Base-by-base conservation (phyloP, 192 early-diverging fungal genomes). In the Gamsiella multidivaricata region DNA sequence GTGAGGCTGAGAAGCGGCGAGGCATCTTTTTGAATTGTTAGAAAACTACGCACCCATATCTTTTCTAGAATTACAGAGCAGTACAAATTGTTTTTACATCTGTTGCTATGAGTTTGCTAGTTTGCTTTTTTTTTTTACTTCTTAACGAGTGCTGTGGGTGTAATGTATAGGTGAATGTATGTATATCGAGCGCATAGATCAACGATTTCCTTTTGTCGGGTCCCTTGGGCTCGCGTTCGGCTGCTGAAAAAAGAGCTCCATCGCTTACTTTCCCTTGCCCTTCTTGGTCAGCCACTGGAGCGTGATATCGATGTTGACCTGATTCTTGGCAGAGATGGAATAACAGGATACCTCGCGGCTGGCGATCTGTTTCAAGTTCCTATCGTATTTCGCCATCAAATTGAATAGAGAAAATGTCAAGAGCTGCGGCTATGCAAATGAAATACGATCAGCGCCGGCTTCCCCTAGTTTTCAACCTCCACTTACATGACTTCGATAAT, bases 271-370 rank as follows among this genome's bases (percentile, higher is more conserved):
- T 29, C 85, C 84, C 55, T 88, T 87, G 46, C 87, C 87, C 63
- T 88, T 88, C 84, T 96, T 95, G 72, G 95, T 97, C 74, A 98
- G 85, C 97, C 97, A 99, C 72, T 97, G 92, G 31, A 99, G 84
- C 18, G 95, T 98, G 32, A 96, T 86, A 83, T 99, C 98, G 67
- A 99, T 99, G 81, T 98, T 98, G 70, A 95, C 91, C 70, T 94
- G 89, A 74, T 98, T 98, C 84, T 98, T 98, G 25, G 97, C 96
- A 23, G 97, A 98, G 65, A 98, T 96, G 20, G 96, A 97, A 81
- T 99, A 99, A 84, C 96, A 98, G 8, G 95, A 92, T 31, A 99
- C 96, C 79, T 99, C 98, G 23, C 98, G 88, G 69, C 91, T 91
- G 26, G 91, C 91, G 69, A 98, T 96, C n/a, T 88, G 85, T 81